Evolutionary conservation across 768 basidiomycete species (phyloP), one percentile per base, ranked within the genome.

Genomic region (Paxillus rubicundulus): DNA sequence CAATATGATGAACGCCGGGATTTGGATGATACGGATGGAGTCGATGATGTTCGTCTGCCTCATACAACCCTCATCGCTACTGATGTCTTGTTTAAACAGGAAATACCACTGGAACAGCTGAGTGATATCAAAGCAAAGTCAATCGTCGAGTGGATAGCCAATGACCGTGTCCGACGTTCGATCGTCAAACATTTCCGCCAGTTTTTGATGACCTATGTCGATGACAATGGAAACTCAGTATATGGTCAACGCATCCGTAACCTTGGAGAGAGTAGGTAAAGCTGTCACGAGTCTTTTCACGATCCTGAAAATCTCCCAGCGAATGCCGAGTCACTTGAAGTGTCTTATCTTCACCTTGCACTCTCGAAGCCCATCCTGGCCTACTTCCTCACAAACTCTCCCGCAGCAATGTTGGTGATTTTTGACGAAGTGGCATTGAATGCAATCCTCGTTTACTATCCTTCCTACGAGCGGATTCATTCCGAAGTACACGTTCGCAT

Each of bases 41-140:
- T 86, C 16, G 93, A 93, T 50, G 92, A 94, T 62, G 92, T 91
- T 54, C 54, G 87, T 74, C 39, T 40, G 20, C 32, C 24, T 52
- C 32, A 33, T 21, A 7, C 14, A 20, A 41, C 24, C 40, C 12
- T 44, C n/a, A 12, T 33, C 33, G 37, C 47, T 44, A 28, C 61
- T 69, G 46, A 70, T 32, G 18, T 27, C 40, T 55, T 40, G 20
- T 20, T 45, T 32, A 43, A 24, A 13, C 64, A 97, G 92, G 94
- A 98, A 70, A 79, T 99, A 49, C 94, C 97, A 1, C 70, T 97
- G 39, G 96, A 98, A 66, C 92, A 99, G 74, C 77, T 99, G 9
- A 91, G 92, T 54, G 97, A 99, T 65, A 94, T 99, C 76, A 98
- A 98, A 67, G 92, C 95, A 36, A 92, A 95, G 65, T 94, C 92